Percentiles rank a stretch among this genome's conserved stretches.
phyloP scores from a whole-genome alignment of 306 rosid species.

The Sindora glabra region DNA sequence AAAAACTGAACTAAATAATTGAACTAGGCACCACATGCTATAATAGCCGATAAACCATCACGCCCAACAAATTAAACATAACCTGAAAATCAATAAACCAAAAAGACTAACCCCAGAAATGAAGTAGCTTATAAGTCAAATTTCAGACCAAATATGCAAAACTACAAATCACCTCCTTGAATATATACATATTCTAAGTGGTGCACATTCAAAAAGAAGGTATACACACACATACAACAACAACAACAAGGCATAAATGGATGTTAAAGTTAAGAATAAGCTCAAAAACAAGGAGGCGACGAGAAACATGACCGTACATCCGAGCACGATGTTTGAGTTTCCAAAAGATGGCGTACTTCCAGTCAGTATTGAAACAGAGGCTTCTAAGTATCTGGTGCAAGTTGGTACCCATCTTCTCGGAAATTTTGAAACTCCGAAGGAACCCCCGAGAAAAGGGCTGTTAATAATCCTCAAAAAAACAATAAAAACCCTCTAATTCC shows the following conservation, averaged over 20 bases:
- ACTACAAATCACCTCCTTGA: background rate
- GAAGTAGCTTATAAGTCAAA: background rate
- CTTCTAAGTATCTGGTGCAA: constrained; percentile 61
- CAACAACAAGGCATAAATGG: background rate
- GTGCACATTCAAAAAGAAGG: background rate
- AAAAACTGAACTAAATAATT: background rate
- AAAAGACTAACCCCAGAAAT: background rate
- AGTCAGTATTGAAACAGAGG: constrained; percentile 72
- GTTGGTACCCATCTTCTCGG: constrained; percentile 51
- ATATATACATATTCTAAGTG: background rate
- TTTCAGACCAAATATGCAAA: constrained; percentile 2
- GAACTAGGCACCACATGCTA: constrained; percentile 4
- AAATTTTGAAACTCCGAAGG: constrained; percentile 31
- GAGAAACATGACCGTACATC: constrained; percentile 39
- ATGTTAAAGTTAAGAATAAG: background rate
- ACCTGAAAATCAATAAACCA: background rate
- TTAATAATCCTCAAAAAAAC: constrained; percentile 11
- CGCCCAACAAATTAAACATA: background rate
- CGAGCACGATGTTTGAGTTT: constrained; percentile 79
- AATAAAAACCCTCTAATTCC: constrained; percentile 14
- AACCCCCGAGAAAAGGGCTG: constrained; percentile 16
- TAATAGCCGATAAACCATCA: background rate
- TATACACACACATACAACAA: background rate
- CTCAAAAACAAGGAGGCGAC: background rate
- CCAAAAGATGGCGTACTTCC: constrained; percentile 98